These are phyloP conservation scores for Candida caryicola DNA, from an alignment of 805 yeast species.

Conservation along the genomic window DNA sequence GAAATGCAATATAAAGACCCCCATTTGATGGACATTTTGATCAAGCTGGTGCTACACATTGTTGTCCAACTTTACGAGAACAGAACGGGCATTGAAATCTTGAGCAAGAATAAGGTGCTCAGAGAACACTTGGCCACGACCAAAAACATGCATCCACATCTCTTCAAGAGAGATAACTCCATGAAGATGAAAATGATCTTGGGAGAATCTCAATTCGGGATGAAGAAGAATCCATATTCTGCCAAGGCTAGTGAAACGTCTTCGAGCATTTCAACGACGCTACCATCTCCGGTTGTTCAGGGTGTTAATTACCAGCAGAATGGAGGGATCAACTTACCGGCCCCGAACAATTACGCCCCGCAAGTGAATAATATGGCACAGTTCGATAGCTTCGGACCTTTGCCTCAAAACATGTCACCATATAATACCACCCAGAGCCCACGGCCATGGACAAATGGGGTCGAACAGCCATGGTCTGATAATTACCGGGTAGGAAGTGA, in stretches of 20 bases:
- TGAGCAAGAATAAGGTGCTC: conserved; percentile 10
- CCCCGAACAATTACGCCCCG: not conserved
- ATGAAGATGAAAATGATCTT: not conserved
- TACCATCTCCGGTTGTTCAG: not conserved
- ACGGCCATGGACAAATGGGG: not conserved
- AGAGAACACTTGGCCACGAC: conserved; percentile 12
- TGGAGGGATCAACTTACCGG: not conserved
- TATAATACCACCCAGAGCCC: not conserved
- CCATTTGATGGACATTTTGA: conserved; percentile 13
- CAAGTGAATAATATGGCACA: too few relatives aligned
- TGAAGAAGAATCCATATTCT: too few relatives aligned
- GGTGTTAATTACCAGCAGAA: not conserved
- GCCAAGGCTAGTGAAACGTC: conserved; percentile 6
- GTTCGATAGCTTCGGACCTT: not conserved
- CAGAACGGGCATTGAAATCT: conserved; percentile 7
- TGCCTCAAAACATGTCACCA: not conserved
- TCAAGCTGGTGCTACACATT: conserved; percentile 19
- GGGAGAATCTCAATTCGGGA: conserved; percentile 1
- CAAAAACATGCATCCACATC: not conserved
- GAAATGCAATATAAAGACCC: conserved; percentile 5
- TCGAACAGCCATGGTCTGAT: not conserved
- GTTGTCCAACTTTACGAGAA: conserved; percentile 17
- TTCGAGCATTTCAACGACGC: not conserved
- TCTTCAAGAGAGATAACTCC: too few relatives aligned
- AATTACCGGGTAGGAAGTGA: not conserved